Percentiles rank a stretch among this genome's conserved stretches.
Conservation (phyloP, 2,329 filamentous ascomycete genomes). For the Fusarium sacchari region DNA sequence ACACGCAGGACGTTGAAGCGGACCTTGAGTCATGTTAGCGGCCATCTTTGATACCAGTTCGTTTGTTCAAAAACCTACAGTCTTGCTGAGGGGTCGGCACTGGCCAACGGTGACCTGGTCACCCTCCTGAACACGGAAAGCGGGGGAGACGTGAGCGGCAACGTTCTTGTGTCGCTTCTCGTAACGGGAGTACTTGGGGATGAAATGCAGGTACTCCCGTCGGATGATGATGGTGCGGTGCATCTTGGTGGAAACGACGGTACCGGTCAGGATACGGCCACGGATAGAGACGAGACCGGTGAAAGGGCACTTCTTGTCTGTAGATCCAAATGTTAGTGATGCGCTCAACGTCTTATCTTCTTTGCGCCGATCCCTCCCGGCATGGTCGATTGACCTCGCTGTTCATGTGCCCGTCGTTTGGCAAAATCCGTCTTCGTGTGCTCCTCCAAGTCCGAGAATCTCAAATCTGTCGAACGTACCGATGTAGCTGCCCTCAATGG, state of each 20-base stretch:
- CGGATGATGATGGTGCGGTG: constrained; percentile 99
- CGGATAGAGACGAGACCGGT: constrained; percentile 99
- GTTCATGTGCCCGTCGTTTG: not conserved
- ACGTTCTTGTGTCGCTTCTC: constrained; percentile 99
- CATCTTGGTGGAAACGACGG: constrained; percentile 99
- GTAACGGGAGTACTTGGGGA: constrained; percentile 99
- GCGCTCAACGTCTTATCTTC: not conserved
- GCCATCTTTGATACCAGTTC: not conserved
- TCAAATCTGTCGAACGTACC: constrained; percentile 72
- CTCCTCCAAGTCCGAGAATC: constrained; percentile 9
- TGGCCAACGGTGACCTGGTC: constrained; percentile 99
- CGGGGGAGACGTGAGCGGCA: constrained; percentile 96
- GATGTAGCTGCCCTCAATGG: constrained; percentile 99
- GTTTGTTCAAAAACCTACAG: constrained; percentile 72
- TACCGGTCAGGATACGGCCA: constrained; percentile 99
- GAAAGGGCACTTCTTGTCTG: constrained; percentile 99
- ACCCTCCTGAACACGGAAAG: constrained; percentile 99
- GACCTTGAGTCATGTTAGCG: constrained; percentile 66
- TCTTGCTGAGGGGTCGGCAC: constrained; percentile 99
- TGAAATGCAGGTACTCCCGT: constrained; percentile 99
- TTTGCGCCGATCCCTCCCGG: not conserved
- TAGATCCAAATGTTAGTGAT: constrained; percentile 43
- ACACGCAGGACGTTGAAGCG: constrained; percentile 99
- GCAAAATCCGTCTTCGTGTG: constrained; percentile 1
- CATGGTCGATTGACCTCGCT: not conserved